Evolutionary conservation across 345 rosid species (phyloP).

Genomic region (Boechera divaricarpa): DNA sequence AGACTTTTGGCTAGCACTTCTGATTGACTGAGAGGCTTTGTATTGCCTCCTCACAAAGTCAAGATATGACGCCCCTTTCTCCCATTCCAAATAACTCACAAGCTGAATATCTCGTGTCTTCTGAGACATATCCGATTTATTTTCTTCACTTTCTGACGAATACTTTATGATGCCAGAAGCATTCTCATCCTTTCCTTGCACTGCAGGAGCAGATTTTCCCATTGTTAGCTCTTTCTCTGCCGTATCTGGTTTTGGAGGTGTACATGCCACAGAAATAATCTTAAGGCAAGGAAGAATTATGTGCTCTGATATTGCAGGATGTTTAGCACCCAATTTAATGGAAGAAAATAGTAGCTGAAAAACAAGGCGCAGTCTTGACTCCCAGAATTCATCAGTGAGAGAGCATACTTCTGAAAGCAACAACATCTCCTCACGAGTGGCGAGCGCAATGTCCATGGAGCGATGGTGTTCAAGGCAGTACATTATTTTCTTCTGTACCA

Average conservation of each 20-base stretch:
- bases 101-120: slow-evolving; percentile 82
- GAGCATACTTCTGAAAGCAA: slow-evolving; percentile 98
- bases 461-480: slow-evolving; percentile 99
- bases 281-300: slow-evolving; percentile 96
- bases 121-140: slow-evolving; percentile 65
- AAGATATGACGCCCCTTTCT: slow-evolving; percentile 93
- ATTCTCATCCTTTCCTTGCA: slow-evolving; percentile 71
- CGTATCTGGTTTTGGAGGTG: slow-evolving; percentile 97
- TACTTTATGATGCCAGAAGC: slow-evolving; percentile 50
- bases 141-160: slow-evolving; percentile 60
- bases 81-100: slow-evolving; percentile 96
- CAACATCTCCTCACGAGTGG: slow-evolving; percentile 91
- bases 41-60: slow-evolving; percentile 99
- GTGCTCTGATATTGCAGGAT: slow-evolving; percentile 98
- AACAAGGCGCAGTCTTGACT: slow-evolving; percentile 90
- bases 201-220: slow-evolving; percentile 58
- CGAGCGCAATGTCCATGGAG: slow-evolving; percentile 93
- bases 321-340: slow-evolving; percentile 95
- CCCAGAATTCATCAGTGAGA: slow-evolving; percentile 96
- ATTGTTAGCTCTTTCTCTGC: slow-evolving; percentile 71
- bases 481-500: slow-evolving; percentile 93
- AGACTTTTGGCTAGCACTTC: slow-evolving; percentile 70
- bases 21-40: slow-evolving; percentile 81
- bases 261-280: slow-evolving; percentile 91
- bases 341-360: slow-evolving; percentile 94